These are phyloP conservation scores for Ogataea allantospora DNA, from an alignment of 805 yeast genomes.

Conservation along the genomic window DNA sequence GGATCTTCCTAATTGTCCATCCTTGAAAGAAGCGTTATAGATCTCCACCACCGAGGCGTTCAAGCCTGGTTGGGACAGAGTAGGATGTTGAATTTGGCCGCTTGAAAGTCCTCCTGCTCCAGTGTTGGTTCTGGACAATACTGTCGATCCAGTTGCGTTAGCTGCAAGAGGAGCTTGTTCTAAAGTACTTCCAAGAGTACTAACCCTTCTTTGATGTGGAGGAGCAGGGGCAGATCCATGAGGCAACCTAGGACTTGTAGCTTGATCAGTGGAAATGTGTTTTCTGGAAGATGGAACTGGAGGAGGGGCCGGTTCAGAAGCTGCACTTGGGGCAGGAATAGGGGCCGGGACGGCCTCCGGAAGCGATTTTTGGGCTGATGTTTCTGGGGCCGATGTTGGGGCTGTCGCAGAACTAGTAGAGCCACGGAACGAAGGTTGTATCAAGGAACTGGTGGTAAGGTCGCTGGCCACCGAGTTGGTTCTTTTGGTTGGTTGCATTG, in stretches of 20 bases:
- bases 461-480: conserved; percentile 27
- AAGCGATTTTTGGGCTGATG: conserved; percentile 6
- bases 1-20: conserved; percentile 58
- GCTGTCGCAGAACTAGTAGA: conserved; percentile 15
- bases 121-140: conserved; percentile 33
- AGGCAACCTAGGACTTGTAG: conserved; percentile 19
- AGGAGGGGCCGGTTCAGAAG: conserved; percentile 25
- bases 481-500: conserved; percentile 34
- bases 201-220: conserved; percentile 33
- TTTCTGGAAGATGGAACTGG: conserved; percentile 37
- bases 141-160: conserved; percentile 39
- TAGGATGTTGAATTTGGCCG: conserved; percentile 48
- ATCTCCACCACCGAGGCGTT: conserved; percentile 87
- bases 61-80: conserved; percentile 58
- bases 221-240: conserved; percentile 34
- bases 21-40: conserved; percentile 68
- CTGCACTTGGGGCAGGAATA: conserved; percentile 16
- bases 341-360: conserved; percentile 1
- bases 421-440: conserved; percentile 25
- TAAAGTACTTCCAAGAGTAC: conserved; percentile 9
- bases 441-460: conserved; percentile 16
- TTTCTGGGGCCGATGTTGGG: conserved; percentile 20
- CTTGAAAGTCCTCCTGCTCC: conserved; percentile 34
- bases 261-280: conserved; percentile 23
- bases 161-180: conserved; percentile 18